Evolutionary conservation across 306 rosid species (phyloP).

Genomic region (Lathyrus aphaca): DNA sequence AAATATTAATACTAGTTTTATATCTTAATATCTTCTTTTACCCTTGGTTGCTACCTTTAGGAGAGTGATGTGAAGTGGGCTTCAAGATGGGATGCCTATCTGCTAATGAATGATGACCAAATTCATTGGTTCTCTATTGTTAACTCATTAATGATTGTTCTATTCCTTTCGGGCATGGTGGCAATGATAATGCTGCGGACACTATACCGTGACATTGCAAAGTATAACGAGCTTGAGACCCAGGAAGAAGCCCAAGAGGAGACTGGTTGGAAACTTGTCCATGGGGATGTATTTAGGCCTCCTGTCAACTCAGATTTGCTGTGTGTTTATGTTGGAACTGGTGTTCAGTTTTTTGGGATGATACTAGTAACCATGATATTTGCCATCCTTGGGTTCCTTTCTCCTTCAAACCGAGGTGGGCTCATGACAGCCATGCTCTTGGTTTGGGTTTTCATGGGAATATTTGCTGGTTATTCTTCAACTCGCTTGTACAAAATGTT

Average conservation of each 20-base stretch:
- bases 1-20: conserved; percentile 26
- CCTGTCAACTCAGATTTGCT: conserved; percentile 83
- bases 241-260: conserved; percentile 99
- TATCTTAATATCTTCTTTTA: conserved; percentile 35
- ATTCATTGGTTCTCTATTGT: conserved; percentile 98
- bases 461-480: conserved; percentile 88
- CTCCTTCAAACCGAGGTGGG: conserved; percentile 98
- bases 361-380: conserved; percentile 88
- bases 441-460: conserved; percentile 98
- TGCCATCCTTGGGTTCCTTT: conserved; percentile 94
- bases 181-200: conserved; percentile 99
- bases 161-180: conserved; percentile 97
- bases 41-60: conserved; percentile 51
- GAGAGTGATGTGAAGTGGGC: conserved; percentile 99
- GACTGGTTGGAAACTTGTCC: conserved; percentile 99
- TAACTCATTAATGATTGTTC: conserved; percentile 97
- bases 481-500: conserved; percentile 89
- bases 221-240: conserved; percentile 97
- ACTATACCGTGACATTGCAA: conserved; percentile 93
- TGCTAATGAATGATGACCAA: conserved; percentile 92
- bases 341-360: conserved; percentile 95
- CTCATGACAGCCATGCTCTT: conserved; percentile 98
- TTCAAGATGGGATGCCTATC: conserved; percentile 98
- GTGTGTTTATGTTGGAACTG: conserved; percentile 93
- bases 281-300: conserved; percentile 96